Evolutionary conservation across 2,329 filamentous ascomycete genomes (phyloP).

Genomic region (Ceratocystis variospora): DNA sequence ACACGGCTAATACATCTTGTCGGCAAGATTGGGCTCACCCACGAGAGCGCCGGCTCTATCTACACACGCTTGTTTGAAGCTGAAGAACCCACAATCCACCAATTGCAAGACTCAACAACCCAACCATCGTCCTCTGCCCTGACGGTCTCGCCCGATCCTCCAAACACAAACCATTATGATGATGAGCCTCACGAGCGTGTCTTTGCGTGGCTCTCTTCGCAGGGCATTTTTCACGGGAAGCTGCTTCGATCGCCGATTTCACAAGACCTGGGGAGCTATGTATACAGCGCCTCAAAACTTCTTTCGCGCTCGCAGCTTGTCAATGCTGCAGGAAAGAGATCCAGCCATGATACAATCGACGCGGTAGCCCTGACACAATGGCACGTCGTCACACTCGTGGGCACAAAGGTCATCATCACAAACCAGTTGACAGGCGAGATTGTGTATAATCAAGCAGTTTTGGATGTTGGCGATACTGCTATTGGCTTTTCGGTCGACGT

Average conservation of each 20-base stretch:
- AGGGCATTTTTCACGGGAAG: constrained; percentile 79
- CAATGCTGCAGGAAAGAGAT: constrained; percentile 49
- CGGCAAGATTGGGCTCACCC: constrained; percentile 59
- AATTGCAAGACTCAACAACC: constrained; percentile 32
- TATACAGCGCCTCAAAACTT: constrained; percentile 69
- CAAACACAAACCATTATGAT: constrained; percentile 42
- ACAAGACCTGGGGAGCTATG: constrained; percentile 52
- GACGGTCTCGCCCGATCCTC: constrained; percentile 60
- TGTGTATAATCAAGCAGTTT: constrained; percentile 75
- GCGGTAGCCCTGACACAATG: constrained; percentile 82
- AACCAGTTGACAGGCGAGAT: constrained; percentile 77
- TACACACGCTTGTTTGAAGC: constrained; percentile 80
- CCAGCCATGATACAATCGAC: constrained; percentile 57
- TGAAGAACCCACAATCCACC: constrained; percentile 65
- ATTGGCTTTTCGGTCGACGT: constrained; percentile 79
- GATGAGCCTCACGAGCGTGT: constrained; percentile 50
- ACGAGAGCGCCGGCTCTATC: constrained; percentile 71
- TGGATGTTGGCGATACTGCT: constrained; percentile 63
- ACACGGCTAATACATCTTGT: constrained; percentile 66
- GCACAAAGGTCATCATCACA: constrained; percentile 67
- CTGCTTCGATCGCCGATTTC: constrained; percentile 49
- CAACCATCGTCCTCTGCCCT: constrained; percentile 41
- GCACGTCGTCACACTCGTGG: constrained; percentile 76
- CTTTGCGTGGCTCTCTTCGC: constrained; percentile 81
- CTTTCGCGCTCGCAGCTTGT: constrained; percentile 61